A percentile compares a stretch with the other conserved stretches of the same genome.
These are phyloP conservation scores for Cyclotella cryptica DNA, from an alignment of 108 stramenopile genomes.

Conservation along the genomic window DNA sequence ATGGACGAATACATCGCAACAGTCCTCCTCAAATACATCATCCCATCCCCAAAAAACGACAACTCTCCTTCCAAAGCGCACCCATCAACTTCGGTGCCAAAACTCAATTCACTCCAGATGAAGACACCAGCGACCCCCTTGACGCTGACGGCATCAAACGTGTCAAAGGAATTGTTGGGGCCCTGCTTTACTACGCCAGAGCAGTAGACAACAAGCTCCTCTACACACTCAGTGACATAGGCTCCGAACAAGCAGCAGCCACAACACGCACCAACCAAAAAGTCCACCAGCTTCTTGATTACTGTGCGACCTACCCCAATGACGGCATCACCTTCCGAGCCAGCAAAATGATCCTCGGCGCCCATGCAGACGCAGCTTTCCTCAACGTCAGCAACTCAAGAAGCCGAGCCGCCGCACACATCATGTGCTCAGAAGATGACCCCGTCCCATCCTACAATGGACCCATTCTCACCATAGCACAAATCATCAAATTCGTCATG, in stretches of 20 bases:
- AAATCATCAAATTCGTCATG: slow-evolving; percentile 13
- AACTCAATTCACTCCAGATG: not conserved
- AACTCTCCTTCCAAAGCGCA: not conserved
- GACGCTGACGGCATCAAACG: slow-evolving; percentile 56
- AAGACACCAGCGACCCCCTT: slow-evolving; percentile 50
- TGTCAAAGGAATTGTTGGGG: not conserved
- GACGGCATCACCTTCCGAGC: slow-evolving; percentile 42
- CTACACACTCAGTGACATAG: not conserved
- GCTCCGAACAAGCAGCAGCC: slow-evolving; percentile 30
- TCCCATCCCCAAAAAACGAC: slow-evolving; percentile 19
- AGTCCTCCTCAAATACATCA: slow-evolving; percentile 44
- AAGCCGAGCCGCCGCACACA: slow-evolving; percentile 40
- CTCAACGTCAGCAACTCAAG: slow-evolving; percentile 40
- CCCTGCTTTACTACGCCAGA: not conserved
- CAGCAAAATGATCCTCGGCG: slow-evolving; percentile 45
- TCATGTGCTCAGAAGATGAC: slow-evolving; percentile 22
- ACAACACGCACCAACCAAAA: slow-evolving; percentile 12
- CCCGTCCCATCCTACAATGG: not conserved
- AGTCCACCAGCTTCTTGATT: slow-evolving; percentile 46
- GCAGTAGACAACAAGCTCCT: slow-evolving; percentile 1
- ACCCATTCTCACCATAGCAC: not conserved
- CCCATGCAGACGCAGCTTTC: slow-evolving; percentile 45
- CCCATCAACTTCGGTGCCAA: not conserved
- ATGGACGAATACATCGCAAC: slow-evolving; percentile 59
- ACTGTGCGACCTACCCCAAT: slow-evolving; percentile 48